Evolutionary conservation across 257 asterid genomes (phyloP), one percentile per base, ranked within the genome.

Genomic region (Cynanchum wilfordii): DNA sequence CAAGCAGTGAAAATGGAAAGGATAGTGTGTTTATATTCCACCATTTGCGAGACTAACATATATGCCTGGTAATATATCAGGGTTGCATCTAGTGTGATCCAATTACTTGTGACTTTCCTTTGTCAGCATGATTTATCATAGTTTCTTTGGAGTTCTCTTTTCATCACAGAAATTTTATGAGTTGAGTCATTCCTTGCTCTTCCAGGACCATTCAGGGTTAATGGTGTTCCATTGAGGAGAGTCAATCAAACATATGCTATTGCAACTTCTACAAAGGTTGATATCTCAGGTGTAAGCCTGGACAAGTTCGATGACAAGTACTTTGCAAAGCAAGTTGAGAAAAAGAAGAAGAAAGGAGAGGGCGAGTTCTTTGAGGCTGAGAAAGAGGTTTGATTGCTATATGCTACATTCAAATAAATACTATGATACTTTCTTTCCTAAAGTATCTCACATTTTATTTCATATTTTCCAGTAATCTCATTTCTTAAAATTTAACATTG

Each of bases 161-260:
- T 44, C 52, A 40, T 42, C 2, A 0, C 44, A 27, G 38, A 33
- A 20, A 7, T 17, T 36, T 64, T 22, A 19, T 33, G 1, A 10
- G 9, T 19, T 64, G 69, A 64, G 6, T 8, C 19, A 17, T 17
- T n/a, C 51, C 36, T 11, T 71, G n/a, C n/a, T 25, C 4, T 15
- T 45, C 17, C 57, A 79, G 83, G 83, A 52, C 84, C 84, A 10
- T 80, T 72, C 79, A 80, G 73, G 71, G 25, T 80, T 33, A 80
- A 80, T 73, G 84, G 84, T 54, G 84, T 80, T 7, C 84, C 84
- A 52, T 29, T 80, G 57, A 80, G 84, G 75, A 78, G 84, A 16
- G 79, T 80, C 17, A 80, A 80, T 66, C 84, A 76, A 54, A 42
- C 73, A 4, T 80, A 80, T 45, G 81, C 76, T 10, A 67, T 80